Conservation (phyloP, 2,329 filamentous ascomycete species). For the Hypoxylon sp. region DNA sequence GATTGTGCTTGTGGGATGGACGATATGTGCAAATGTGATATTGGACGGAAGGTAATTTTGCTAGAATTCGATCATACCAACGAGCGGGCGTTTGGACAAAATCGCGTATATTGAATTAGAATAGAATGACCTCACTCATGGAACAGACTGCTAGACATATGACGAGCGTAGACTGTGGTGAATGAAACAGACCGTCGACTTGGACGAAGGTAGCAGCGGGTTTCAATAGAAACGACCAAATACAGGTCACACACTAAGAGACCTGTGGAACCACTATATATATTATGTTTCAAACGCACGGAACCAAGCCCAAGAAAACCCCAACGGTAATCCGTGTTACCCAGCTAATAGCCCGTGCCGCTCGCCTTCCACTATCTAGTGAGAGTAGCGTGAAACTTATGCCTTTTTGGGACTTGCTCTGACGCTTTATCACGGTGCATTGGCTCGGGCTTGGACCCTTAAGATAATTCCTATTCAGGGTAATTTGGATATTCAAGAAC, state of each 20-base stretch:
- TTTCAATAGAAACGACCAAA: not conserved
- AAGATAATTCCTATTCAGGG: conserved; percentile 10
- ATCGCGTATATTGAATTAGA: not conserved
- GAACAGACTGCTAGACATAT: not conserved
- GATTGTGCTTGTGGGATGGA: not conserved
- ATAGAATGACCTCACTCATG: conserved; percentile 7
- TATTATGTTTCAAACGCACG: conserved; percentile 1
- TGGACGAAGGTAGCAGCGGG: not conserved
- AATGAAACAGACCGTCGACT: not conserved
- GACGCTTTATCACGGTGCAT: not conserved
- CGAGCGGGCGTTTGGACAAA: conserved; percentile 20
- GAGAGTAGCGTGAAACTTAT: not conserved
- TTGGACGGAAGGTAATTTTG: not conserved
- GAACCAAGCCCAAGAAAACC: not conserved
- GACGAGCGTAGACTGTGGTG: not conserved
- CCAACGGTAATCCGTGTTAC: conserved; percentile 28
- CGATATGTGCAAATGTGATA: not conserved
- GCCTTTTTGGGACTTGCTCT: not conserved
- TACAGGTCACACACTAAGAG: too few relatives aligned
- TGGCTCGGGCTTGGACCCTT: not conserved
- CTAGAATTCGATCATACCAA: not conserved
- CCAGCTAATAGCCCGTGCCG: conserved; percentile 1
- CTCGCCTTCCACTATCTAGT: not conserved
- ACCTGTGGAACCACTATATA: conserved; percentile 1
- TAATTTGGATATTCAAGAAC: not conserved